These are phyloP conservation scores for Polyplosphaeria fusca DNA, from an alignment of 495 filamentous ascomycete genomes.

Conservation along the genomic window DNA sequence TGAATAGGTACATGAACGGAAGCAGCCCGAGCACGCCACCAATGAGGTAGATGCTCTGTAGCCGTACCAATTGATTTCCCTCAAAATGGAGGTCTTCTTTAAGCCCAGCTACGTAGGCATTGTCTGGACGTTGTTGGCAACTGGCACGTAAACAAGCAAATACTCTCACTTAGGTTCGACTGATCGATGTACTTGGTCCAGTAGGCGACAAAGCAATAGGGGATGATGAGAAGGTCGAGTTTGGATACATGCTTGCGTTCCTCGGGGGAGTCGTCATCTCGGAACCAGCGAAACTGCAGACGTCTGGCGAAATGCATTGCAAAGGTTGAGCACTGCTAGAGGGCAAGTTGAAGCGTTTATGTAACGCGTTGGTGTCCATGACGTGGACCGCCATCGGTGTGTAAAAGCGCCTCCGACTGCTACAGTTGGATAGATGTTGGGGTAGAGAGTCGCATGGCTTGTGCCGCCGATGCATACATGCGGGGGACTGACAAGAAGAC, in stretches of 20 bases:
- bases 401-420: too few relatives aligned
- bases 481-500: too few relatives aligned
- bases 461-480: too few relatives aligned
- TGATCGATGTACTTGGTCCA: conserved; percentile 28
- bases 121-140: conserved; percentile 5
- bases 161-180: conserved; percentile 12
- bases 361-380: too few relatives aligned
- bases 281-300: conserved; percentile 20
- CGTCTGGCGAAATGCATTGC: too few relatives aligned
- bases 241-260: conserved; percentile 24
- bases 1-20: conserved; percentile 52
- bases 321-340: too few relatives aligned
- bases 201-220: conserved; percentile 19
- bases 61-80: conserved; percentile 50
- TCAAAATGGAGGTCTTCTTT: conserved; percentile 34
- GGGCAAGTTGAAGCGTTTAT: too few relatives aligned
- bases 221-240: conserved; percentile 18
- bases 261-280: conserved; percentile 16
- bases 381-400: too few relatives aligned
- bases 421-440: too few relatives aligned
- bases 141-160: not conserved
- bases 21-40: conserved; percentile 53
- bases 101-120: conserved; percentile 23
- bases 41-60: conserved; percentile 51
- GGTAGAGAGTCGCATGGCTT: too few relatives aligned